Base-by-base conservation (phyloP, 2,329 filamentous ascomycete genomes). In the Pseudopyrenochaeta lycopersici region DNA sequence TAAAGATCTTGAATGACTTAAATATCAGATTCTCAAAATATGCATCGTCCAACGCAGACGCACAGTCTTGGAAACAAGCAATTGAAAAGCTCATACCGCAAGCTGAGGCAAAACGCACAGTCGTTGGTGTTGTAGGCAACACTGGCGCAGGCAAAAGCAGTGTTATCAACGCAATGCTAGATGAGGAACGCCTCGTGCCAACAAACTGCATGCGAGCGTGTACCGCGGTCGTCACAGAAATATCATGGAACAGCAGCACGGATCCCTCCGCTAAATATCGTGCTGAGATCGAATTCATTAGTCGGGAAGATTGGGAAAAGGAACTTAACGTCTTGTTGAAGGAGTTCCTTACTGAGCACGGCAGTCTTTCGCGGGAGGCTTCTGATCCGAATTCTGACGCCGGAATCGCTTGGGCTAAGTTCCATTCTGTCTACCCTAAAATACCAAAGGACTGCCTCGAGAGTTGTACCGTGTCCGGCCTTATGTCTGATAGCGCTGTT, bases 131-230 rank as follows among this genome's bases (percentile, higher is more conserved):
- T 1, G 81, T 86, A 2, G 86, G 86, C 1, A 84, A 82, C 48
- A 88, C 87, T 0, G 85, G 86, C 0, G 81, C 83, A 1, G 86
- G 86, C 0, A 89, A 89, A 63, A 85, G 81, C 17, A 85, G 82
- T 1, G 75, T 88, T 0, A 87, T 89, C 67, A 89, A 88, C 62
- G 85, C 86, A 0, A 64, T 89, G 30, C 75, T 88, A 0, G 84
- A 88, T 27, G 84, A 88, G 60, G 84, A 88, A 57, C 77, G 81
- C n/a, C 72, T 85, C 14, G 78, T 79, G 0, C 80, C 82, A 0
- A 85, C 82, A 0, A 84, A 83, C 58, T 85, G 85, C 64, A 84
- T 88, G 80, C 75, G 84, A 23, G 85, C 86, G 1, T 88, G 85
- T 51, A 89, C 86, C 0, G 84, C 85, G 0, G 83, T 85, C 0